Conservation (phyloP, 179 eudicot genomes). For the Corrigiola litoralis region DNA sequence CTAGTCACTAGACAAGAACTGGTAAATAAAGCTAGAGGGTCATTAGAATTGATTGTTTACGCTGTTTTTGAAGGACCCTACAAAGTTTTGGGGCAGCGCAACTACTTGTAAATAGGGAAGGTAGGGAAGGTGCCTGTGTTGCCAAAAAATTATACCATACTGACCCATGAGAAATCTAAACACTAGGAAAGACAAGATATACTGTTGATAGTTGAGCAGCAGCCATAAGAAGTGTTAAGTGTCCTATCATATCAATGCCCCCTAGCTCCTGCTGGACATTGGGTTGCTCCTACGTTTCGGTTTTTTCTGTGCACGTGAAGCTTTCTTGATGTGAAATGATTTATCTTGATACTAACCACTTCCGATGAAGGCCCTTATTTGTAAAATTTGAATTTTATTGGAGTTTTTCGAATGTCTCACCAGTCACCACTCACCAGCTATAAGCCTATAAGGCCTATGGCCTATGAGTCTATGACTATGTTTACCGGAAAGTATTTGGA, state of each 20-base stretch:
- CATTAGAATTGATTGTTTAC: conserved; percentile 9
- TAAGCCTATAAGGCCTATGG: no score
- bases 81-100: background rate
- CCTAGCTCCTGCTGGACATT: conserved; percentile 12
- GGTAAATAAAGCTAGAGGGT: background rate
- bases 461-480: no score
- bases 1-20: conserved; percentile 15
- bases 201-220: background rate
- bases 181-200: conserved; percentile 9
- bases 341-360: no score
- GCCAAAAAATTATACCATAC: background rate
- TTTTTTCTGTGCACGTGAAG: conserved; percentile 23
- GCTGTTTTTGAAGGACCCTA: background rate
- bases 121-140: background rate
- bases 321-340: conserved; percentile 1
- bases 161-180: conserved; percentile 1
- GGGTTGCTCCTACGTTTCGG: conserved; percentile 22
- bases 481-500: no score
- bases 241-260: conserved; percentile 23
- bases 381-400: no score
- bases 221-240: conserved; percentile 13
- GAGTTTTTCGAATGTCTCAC: no score
- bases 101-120: background rate
- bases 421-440: no score
- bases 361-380: no score